Conservation (phyloP, 2,329 filamentous ascomycete genomes). For the Penicillium sp. region DNA sequence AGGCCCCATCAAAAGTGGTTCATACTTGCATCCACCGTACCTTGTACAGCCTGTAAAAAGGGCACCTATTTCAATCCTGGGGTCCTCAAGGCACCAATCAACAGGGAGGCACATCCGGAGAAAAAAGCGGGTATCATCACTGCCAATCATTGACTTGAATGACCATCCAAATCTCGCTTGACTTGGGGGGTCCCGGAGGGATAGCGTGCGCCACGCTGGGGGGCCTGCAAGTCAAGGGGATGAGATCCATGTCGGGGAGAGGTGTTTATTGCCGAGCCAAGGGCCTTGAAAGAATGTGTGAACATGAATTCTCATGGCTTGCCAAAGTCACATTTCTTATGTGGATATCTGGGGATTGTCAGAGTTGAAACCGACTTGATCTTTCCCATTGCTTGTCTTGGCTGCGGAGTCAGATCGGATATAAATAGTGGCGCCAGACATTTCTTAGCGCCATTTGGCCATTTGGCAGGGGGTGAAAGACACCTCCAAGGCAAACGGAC, state of each 20-base stretch:
- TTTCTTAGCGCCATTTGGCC: constrained; percentile 13
- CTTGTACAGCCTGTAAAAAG: not conserved
- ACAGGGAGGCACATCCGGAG: constrained; percentile 15
- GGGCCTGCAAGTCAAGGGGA: constrained; percentile 16
- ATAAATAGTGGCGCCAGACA: constrained; percentile 16
- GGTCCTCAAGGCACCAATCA: constrained; percentile 18
- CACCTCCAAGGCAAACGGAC: constrained; percentile 4
- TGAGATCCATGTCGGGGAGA: not conserved
- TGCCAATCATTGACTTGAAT: constrained; percentile 13
- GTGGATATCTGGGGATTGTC: constrained; percentile 10
- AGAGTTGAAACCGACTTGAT: not conserved
- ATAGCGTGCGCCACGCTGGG: constrained; percentile 17
- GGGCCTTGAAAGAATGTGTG: not conserved
- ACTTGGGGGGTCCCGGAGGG: constrained; percentile 15
- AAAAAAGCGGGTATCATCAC: constrained; percentile 18
- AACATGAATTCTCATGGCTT: not conserved
- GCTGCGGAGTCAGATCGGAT: constrained; percentile 16
- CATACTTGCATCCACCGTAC: not conserved
- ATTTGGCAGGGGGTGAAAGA: constrained; percentile 3
- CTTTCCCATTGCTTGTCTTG: constrained; percentile 8
- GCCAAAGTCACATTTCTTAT: not conserved
- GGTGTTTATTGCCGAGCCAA: not conserved
- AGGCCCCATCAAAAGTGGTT: not conserved
- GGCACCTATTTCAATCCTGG: constrained; percentile 14
- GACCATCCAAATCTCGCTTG: constrained; percentile 21